A percentile compares a stretch with the other conserved stretches of the same genome.
These are phyloP conservation scores for Ustilago curta DNA, from an alignment of 1,284 basidiomycete species.

Conservation along the genomic window DNA sequence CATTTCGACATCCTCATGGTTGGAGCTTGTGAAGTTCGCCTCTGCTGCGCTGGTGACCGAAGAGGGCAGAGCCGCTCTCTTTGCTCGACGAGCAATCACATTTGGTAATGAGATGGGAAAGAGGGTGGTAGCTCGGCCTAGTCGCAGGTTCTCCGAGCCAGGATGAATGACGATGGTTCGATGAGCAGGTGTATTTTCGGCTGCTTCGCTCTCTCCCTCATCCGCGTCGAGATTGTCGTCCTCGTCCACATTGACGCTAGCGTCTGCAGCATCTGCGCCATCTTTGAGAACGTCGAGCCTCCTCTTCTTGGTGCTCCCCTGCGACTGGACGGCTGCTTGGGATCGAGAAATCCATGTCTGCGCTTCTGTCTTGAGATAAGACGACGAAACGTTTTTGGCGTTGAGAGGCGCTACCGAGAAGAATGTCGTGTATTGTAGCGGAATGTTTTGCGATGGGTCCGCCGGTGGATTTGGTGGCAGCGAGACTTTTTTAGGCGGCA, in stretches of 20 bases:
- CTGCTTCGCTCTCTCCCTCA: slow-evolving; percentile 40
- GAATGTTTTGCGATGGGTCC: slow-evolving; percentile 56
- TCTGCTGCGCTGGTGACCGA: neutral
- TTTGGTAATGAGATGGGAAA: slow-evolving; percentile 80
- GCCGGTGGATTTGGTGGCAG: slow-evolving; percentile 57
- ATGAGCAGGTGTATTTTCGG: slow-evolving; percentile 43
- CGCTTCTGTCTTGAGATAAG: slow-evolving; percentile 66
- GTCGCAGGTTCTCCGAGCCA: slow-evolving; percentile 85
- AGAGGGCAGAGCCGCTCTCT: slow-evolving; percentile 9
- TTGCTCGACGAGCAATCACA: slow-evolving; percentile 76
- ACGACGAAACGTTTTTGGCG: slow-evolving; percentile 65
- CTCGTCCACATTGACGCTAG: slow-evolving; percentile 33
- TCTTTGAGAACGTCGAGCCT: slow-evolving; percentile 28
- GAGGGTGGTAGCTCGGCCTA: slow-evolving; percentile 91
- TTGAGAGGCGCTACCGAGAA: slow-evolving; percentile 64
- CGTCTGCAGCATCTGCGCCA: slow-evolving; percentile 23
- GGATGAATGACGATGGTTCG: slow-evolving; percentile 86
- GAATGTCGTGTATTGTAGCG: slow-evolving; percentile 63
- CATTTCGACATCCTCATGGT: slow-evolving; percentile 27
- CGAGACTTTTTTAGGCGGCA: slow-evolving; percentile 58
- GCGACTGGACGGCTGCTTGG: slow-evolving; percentile 25
- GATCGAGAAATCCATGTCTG: slow-evolving; percentile 65
- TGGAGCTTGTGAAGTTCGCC: neutral
- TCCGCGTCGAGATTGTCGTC: slow-evolving; percentile 45
- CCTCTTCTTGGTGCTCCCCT: slow-evolving; percentile 36